These are phyloP conservation scores for Paecilomyces fulvus DNA, from an alignment of 2,329 filamentous ascomycete genomes.

Conservation along the genomic window DNA sequence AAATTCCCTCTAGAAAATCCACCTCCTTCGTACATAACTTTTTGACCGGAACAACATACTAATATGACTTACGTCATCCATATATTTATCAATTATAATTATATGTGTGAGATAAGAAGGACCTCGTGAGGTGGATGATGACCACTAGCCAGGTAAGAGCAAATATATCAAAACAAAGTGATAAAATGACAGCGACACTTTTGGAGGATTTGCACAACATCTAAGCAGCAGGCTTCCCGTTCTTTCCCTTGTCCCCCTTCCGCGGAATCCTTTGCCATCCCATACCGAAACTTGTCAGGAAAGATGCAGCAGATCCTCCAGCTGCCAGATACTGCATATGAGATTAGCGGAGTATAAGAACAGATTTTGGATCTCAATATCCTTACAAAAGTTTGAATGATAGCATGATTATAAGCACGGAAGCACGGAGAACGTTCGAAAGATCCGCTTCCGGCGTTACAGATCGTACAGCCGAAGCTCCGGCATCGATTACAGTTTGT, in stretches of 20 bases:
- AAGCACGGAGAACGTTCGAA: neutral
- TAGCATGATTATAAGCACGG: neutral
- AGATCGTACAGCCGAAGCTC: neutral
- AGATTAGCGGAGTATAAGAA: neutral
- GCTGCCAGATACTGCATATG: neutral
- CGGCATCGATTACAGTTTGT: neutral
- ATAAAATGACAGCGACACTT: neutral
- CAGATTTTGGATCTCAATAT: neutral
- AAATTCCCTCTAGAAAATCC: no score
- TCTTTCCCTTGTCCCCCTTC: neutral
- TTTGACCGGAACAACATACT: no score
- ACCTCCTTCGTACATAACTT: no score
- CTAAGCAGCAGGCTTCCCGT: neutral
- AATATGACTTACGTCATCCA: no score
- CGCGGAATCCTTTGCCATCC: neutral
- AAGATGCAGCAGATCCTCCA: neutral
- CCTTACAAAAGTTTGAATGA: neutral
- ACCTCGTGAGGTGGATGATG: neutral
- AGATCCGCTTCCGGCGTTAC: neutral
- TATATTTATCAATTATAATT: no score
- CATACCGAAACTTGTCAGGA: neutral
- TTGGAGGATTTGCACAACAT: neutral
- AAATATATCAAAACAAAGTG: neutral
- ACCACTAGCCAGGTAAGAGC: neutral
- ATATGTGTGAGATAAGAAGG: neutral